phyloP scores from a whole-genome alignment of 768 basidiomycete species.

The Suillus discolor region DNA sequence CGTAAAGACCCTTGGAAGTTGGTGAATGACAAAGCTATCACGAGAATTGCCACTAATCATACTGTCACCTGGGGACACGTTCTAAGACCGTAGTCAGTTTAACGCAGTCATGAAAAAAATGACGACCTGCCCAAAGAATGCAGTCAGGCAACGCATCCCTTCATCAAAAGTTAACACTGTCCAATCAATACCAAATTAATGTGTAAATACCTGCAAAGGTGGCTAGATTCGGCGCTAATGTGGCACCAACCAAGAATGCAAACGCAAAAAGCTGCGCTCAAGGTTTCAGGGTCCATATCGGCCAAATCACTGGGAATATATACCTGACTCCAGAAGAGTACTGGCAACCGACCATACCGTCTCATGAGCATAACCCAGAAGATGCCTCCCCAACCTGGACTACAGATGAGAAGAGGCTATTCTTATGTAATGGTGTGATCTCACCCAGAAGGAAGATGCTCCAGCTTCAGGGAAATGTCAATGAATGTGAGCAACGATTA shows the following conservation, averaged over 20 bases:
- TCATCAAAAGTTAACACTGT: background rate
- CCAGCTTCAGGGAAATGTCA: slow-evolving; percentile 34
- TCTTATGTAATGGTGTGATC: background rate
- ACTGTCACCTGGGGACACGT: slow-evolving; percentile 57
- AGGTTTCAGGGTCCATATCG: background rate
- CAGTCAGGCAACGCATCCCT: slow-evolving; percentile 35
- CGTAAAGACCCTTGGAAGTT: slow-evolving; percentile 40
- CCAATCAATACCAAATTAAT: background rate
- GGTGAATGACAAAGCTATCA: background rate
- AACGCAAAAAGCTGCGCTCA: slow-evolving; percentile 40
- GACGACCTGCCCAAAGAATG: slow-evolving; percentile 31
- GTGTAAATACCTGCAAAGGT: slow-evolving; percentile 46
- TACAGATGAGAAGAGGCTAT: background rate
- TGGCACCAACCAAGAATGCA: slow-evolving; percentile 53
- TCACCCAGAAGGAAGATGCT: slow-evolving; percentile 51
- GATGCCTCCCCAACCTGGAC: slow-evolving; percentile 32
- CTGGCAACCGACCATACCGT: slow-evolving; percentile 32
- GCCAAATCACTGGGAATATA: background rate
- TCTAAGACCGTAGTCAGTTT: slow-evolving; percentile 23
- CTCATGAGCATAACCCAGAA: slow-evolving; percentile 34
- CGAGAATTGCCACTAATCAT: slow-evolving; percentile 6
- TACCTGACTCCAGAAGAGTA: slow-evolving; percentile 33
- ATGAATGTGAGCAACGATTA: background rate
- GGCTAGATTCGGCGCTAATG: slow-evolving; percentile 49
- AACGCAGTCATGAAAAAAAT: background rate